phyloP scores from a whole-genome alignment of 2,329 filamentous ascomycete species.

The Podosphaera leucotricha region DNA sequence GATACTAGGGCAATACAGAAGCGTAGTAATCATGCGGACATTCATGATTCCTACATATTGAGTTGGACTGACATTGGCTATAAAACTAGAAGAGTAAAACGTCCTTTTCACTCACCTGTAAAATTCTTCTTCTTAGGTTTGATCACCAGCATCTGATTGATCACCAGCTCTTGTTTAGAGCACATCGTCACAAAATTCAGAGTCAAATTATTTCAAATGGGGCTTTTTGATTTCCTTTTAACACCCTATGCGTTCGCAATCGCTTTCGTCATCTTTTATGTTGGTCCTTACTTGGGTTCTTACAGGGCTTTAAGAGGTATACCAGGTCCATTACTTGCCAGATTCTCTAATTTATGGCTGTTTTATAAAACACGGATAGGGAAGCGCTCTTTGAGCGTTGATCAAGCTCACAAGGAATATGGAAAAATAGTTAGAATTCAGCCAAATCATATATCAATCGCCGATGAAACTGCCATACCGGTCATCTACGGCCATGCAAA shows the following conservation, averaged over 20 bases:
- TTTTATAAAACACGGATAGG: slow-evolving; percentile 42
- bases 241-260: slow-evolving; percentile 25
- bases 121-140: too few species aligned
- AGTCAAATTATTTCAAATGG: too few species aligned
- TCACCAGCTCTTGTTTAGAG: too few species aligned
- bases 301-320: slow-evolving; percentile 17
- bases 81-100: too few species aligned
- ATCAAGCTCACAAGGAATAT: slow-evolving; percentile 44
- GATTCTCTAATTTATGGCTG: slow-evolving; percentile 63
- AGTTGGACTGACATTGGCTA: too few species aligned
- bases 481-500: slow-evolving; percentile 61
- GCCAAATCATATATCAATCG: slow-evolving; percentile 63
- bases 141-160: too few species aligned
- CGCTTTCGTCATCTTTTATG: slow-evolving; percentile 20
- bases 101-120: too few species aligned
- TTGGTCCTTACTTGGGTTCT: slow-evolving; percentile 15
- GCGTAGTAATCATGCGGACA: too few species aligned
- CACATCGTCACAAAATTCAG: too few species aligned
- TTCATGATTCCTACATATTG: too few species aligned
- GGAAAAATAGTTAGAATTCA: slow-evolving; percentile 66
- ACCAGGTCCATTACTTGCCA: slow-evolving; percentile 28
- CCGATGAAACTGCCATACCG: slow-evolving; percentile 52
- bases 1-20: too few species aligned
- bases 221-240: slow-evolving; percentile 17
- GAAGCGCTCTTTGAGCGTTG: slow-evolving; percentile 36